Evolutionary conservation across 2,329 filamentous ascomycete genomes (phyloP).

Genomic region (Diaporthe sp.): DNA sequence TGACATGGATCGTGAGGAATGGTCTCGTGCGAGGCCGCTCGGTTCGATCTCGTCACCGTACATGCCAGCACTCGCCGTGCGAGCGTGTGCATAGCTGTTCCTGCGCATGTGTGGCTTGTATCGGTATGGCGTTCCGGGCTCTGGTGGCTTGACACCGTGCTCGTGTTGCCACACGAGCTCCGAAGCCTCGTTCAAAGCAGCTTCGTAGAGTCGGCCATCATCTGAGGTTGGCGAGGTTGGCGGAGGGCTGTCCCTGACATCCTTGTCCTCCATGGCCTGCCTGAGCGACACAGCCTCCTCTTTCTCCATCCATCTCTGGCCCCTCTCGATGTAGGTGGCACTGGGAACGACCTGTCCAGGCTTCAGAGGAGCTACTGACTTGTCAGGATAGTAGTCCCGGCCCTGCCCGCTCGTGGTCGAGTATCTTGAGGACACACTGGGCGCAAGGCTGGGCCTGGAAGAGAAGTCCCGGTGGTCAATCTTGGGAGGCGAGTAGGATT

Average conservation of each 20-base stretch:
- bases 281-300: conserved; percentile 80
- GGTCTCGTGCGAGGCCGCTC: conserved; percentile 61
- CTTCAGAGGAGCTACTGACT: conserved; percentile 61
- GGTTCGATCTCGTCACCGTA: conserved; percentile 62
- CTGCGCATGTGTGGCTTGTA: conserved; percentile 79
- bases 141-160: conserved; percentile 67
- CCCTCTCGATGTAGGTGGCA: conserved; percentile 79
- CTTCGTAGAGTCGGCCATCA: conserved; percentile 74
- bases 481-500: conserved; percentile 41
- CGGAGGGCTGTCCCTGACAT: conserved; percentile 61
- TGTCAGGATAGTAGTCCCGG: conserved; percentile 67
- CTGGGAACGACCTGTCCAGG: conserved; percentile 75
- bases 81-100: conserved; percentile 79
- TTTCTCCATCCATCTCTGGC: conserved; percentile 84
- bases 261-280: conserved; percentile 81
- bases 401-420: conserved; percentile 61
- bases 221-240: conserved; percentile 60
- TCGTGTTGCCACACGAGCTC: conserved; percentile 85
- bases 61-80: conserved; percentile 70
- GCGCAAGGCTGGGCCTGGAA: conserved; percentile 58
- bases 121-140: conserved; percentile 74
- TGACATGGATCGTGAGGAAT: conserved; percentile 55
- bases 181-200: conserved; percentile 82
- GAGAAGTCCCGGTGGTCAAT: conserved; percentile 43
- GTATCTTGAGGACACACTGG: conserved; percentile 65